Evolutionary conservation across 768 basidiomycete species (phyloP).

Genomic region (Suillus subluteus): DNA sequence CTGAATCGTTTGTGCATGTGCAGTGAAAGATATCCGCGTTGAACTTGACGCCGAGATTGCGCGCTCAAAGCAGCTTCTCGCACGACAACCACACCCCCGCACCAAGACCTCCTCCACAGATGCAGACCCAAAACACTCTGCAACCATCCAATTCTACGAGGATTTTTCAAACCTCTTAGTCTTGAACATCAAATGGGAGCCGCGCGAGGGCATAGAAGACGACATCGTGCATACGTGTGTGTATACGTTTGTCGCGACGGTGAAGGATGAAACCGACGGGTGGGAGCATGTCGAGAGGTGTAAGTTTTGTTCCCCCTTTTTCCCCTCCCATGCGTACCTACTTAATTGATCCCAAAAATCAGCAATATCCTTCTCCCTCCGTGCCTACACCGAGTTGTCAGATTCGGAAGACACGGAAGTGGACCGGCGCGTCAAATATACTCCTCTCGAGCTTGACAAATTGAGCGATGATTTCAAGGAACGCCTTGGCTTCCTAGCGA

Average conservation of each 20-base stretch:
- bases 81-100: conserved; percentile 42
- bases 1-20: conserved; percentile 7
- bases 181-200: conserved; percentile 56
- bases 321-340: conserved; percentile 12
- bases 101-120: conserved; percentile 43
- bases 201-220: conserved; percentile 45
- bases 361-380: conserved; percentile 67
- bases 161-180: conserved; percentile 84
- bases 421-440: conserved; percentile 51
- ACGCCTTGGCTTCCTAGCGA: conserved; percentile 61
- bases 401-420: conserved; percentile 35
- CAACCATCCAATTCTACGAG: conserved; percentile 78
- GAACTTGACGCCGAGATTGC: conserved; percentile 71
- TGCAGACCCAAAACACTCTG: conserved; percentile 56
- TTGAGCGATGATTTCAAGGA: conserved; percentile 60
- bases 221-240: conserved; percentile 69
- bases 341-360: conserved; percentile 10
- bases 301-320: conserved; percentile 15
- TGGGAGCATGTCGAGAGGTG: conserved; percentile 38
- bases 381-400: conserved; percentile 47
- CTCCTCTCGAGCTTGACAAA: conserved; percentile 65
- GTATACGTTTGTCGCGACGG: conserved; percentile 54
- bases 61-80: conserved; percentile 47
- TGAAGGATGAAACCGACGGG: conserved; percentile 34
- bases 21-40: conserved; percentile 54